Evolutionary conservation across 208 protist genomes (phyloP), one percentile per base, ranked within the genome.

Genomic region (Trypanosoma theileri): DNA sequence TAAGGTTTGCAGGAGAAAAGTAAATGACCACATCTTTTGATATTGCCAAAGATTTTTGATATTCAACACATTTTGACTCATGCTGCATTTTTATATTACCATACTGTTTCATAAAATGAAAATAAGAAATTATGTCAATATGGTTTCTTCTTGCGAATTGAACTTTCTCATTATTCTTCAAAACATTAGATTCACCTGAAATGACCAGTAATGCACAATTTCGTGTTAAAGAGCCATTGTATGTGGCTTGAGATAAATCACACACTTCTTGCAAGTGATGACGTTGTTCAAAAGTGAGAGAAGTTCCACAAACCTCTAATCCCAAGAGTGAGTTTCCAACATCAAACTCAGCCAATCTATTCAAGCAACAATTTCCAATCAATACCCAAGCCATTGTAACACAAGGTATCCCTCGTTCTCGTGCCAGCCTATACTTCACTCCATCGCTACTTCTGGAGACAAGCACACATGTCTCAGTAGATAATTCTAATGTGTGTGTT

Each of bases 391-490:
- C 45, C 21, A 75, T 51, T 1, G 70, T 71, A 42, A 91, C 85
- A 41, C 85, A 91, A n/a, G 85, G 85, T 52, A 91, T 77, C n/a
- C 76, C 69, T 8, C 64, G 67, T 46, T 71, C 50, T 12, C 74
- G 75, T 14, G 85, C 85, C 31, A 79, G 68, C 22, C 56, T 57
- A 55, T 79, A 84, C 67, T 91, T 91, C n/a, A 63, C 31, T 8
- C 77, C 75, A 14, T 65, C 59, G 31, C 35, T 42, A 55, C 52
- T 66, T 63, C 66, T 75, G 11, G 84, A 73, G n/a, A 91, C 69
- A 13, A 89, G 58, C 4, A 86, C 79, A 51, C 68, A 52, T 3
- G 84, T 89, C 40, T 67, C 66, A 26, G 70, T 71, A 10, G 81
- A 80, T 21, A 90, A 72, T 24, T 84, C 73, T 8, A 71, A 66